A percentile compares a stretch with the other conserved stretches of the same genome.
phyloP scores from a whole-genome alignment of 306 rosid species.

The Oxytropis ochrocephala region DNA sequence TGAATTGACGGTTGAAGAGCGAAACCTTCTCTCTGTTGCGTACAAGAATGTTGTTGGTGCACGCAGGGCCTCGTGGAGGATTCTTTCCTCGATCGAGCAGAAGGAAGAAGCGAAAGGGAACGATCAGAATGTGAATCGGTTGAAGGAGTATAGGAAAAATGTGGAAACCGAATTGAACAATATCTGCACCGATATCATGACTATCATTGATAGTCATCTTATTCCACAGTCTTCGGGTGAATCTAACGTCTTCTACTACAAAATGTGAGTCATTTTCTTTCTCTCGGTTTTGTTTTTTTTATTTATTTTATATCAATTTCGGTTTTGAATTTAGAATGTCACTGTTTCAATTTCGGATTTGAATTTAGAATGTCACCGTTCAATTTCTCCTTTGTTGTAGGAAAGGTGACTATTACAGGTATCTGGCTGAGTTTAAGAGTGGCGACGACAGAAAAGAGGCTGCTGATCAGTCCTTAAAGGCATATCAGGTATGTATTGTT shows the following conservation, averaged over 20 bases:
- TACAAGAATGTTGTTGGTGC: constrained; percentile 53
- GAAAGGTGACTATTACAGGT: constrained; percentile 59
- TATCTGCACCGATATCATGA: constrained; percentile 47
- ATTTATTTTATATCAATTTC: not conserved
- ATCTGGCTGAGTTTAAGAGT: constrained; percentile 44
- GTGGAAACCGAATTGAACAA: constrained; percentile 45
- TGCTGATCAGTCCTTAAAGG: constrained; percentile 57
- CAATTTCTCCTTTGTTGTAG: constrained; percentile 22
- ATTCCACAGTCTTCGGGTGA: constrained; percentile 37
- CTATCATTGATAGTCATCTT: constrained; percentile 46
- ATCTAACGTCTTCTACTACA: constrained; percentile 47
- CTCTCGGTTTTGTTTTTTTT: constrained; percentile 18
- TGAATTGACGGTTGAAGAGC: constrained; percentile 52
- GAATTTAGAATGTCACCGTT: too few relatives aligned
- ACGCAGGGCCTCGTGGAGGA: constrained; percentile 65
- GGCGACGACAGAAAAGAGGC: constrained; percentile 53
- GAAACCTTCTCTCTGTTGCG: constrained; percentile 50
- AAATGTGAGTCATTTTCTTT: constrained; percentile 29
- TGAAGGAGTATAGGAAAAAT: constrained; percentile 40
- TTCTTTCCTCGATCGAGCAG: constrained; percentile 48
- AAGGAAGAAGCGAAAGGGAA: constrained; percentile 49
- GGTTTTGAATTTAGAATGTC: not conserved
- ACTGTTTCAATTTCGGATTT: not conserved
- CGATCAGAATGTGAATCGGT: constrained; percentile 36
- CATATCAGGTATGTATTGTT: constrained; percentile 39